Conservation (phyloP, 1,284 basidiomycete species). For the Ustilago tritici region DNA sequence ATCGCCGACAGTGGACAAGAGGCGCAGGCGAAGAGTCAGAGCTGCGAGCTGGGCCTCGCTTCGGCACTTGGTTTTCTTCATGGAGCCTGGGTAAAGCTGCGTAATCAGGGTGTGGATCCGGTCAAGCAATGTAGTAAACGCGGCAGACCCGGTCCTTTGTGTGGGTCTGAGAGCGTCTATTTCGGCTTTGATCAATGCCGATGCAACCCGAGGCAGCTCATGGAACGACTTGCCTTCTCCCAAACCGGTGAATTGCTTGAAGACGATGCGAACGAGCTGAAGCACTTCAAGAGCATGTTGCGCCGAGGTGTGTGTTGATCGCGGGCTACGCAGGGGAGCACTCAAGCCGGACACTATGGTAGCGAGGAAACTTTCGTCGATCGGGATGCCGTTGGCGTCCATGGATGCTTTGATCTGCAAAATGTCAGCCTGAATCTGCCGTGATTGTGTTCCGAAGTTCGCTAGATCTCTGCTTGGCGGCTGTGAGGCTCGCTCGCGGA, state of each 20-base stretch:
- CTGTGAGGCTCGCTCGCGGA: constrained; percentile 6
- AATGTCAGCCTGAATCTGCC: constrained; percentile 14
- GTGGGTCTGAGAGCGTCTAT: constrained; percentile 17
- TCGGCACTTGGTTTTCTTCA: background rate
- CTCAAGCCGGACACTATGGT: constrained; percentile 29
- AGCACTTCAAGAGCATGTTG: constrained; percentile 3
- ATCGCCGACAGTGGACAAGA: constrained; percentile 12
- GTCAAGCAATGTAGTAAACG: background rate
- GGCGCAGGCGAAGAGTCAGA: constrained; percentile 10
- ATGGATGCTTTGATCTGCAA: constrained; percentile 21
- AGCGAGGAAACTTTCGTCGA: constrained; percentile 41
- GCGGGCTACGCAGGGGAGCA: constrained; percentile 31
- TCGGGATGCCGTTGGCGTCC: constrained; percentile 14
- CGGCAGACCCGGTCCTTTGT: no score
- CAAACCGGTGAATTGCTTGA: background rate
- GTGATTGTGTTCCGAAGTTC: constrained; percentile 5
- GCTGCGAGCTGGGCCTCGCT: constrained; percentile 11
- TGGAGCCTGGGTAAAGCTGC: background rate
- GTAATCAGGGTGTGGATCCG: background rate
- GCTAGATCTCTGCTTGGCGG: background rate
- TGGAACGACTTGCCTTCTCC: background rate
- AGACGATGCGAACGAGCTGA: constrained; percentile 13
- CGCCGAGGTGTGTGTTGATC: background rate
- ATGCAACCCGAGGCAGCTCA: constrained; percentile 5
- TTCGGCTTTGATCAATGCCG: constrained; percentile 23